Evolutionary conservation across 441 rosid species (phyloP).

Genomic region (Adansonia grandidieri): DNA sequence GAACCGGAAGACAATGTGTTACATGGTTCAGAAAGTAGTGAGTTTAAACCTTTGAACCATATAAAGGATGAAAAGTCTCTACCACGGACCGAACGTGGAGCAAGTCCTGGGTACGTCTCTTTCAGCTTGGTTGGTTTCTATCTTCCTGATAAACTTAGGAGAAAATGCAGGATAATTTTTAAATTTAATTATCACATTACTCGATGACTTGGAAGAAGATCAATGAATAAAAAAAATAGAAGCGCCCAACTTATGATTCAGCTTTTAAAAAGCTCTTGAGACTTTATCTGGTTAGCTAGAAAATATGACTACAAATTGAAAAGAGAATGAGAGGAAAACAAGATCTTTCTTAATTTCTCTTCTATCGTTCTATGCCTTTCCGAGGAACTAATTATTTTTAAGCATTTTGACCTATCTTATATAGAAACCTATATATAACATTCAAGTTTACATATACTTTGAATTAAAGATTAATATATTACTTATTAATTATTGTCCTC

Average conservation of each 20-base stretch:
- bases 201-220: background rate
- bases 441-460: background rate
- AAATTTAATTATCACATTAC: background rate
- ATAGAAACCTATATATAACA: background rate
- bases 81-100: background rate
- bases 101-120: background rate
- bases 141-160: background rate
- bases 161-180: background rate
- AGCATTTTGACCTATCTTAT: background rate
- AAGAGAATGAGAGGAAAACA: constrained; percentile 3
- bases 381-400: background rate
- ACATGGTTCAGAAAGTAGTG: background rate
- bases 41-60: background rate
- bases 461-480: background rate
- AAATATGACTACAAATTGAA: background rate
- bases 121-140: constrained; percentile 5
- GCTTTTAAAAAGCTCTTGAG: background rate
- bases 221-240: background rate
- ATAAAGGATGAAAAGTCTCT: background rate
- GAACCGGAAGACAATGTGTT: constrained; percentile 6
- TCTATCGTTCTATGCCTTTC: background rate
- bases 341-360: constrained; percentile 2
- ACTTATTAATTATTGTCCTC: background rate
- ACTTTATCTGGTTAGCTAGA: background rate
- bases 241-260: background rate